These are phyloP conservation scores for Coniella lustricola DNA, from an alignment of 2,329 filamentous ascomycete species.

Conservation along the genomic window DNA sequence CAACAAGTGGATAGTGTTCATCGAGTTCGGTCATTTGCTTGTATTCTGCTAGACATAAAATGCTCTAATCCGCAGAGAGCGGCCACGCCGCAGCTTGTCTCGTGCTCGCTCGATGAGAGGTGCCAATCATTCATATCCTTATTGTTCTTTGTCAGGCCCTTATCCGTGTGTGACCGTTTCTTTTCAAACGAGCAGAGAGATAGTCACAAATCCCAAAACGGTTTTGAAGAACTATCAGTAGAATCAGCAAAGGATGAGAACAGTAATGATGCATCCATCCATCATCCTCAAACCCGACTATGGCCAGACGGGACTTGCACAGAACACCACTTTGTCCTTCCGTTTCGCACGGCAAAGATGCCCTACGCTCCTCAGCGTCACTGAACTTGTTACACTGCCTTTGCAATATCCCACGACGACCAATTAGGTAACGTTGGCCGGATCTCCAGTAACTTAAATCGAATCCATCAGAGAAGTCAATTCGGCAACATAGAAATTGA, in stretches of 20 bases:
- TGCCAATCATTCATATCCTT: neutral
- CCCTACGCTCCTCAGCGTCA: neutral
- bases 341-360: neutral
- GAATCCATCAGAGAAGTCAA: neutral
- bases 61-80: neutral
- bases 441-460: neutral
- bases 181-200: too few relatives aligned
- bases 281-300: neutral
- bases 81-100: neutral
- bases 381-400: neutral
- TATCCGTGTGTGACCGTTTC: too few relatives aligned
- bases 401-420: neutral
- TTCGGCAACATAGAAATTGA: neutral
- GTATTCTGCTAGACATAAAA: constrained; percentile 12
- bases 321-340: constrained; percentile 3
- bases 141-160: too few relatives aligned
- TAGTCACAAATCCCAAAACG: too few relatives aligned
- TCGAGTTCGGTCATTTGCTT: constrained; percentile 11
- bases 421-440: neutral
- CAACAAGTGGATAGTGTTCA: too few relatives aligned
- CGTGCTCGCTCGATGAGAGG: neutral
- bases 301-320: neutral
- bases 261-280: neutral
- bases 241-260: constrained; percentile 8
- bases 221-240: neutral